A percentile compares a stretch with the other conserved stretches of the same genome.
Evolutionary conservation across 2,329 filamentous ascomycete genomes (phyloP).

Genomic region (Tricladium varicosporioides): DNA sequence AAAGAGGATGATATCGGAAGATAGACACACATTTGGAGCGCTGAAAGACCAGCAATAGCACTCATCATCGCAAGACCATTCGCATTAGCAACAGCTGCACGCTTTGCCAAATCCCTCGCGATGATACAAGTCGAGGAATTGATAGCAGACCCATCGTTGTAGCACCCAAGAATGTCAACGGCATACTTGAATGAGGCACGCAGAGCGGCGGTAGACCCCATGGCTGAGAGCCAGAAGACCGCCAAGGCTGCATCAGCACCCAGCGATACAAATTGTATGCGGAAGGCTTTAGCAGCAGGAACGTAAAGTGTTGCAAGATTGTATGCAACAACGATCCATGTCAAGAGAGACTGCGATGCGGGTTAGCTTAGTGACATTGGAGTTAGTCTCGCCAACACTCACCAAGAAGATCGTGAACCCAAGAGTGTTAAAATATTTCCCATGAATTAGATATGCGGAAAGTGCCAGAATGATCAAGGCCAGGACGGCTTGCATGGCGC

Average conservation of each 20-base stretch:
- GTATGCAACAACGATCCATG: conserved; percentile 12
- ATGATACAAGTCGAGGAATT: conserved; percentile 8
- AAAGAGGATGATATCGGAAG: not conserved
- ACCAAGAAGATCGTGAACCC: conserved; percentile 14
- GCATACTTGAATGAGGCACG: conserved; percentile 12
- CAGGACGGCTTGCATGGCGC: conserved; percentile 48
- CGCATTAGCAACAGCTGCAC: conserved; percentile 11
- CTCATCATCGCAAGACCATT: conserved; percentile 9
- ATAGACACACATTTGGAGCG: conserved; percentile 15
- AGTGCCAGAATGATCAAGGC: conserved; percentile 32
- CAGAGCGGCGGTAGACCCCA: conserved; percentile 13
- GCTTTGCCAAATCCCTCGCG: conserved; percentile 1
- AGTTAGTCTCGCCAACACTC: not conserved
- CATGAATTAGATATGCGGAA: conserved; percentile 13
- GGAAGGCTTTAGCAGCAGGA: conserved; percentile 1
- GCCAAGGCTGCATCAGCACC: conserved; percentile 5
- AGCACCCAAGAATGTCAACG: conserved; percentile 14
- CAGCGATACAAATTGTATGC: conserved; percentile 4
- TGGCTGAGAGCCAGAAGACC: conserved; percentile 17
- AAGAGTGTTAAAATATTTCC: conserved; percentile 13
- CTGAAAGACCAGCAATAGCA: conserved; percentile 15
- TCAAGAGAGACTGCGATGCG: conserved; percentile 8
- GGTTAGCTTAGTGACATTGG: not conserved
- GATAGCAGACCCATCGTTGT: conserved; percentile 4
- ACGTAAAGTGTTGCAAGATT: conserved; percentile 7